Evolutionary conservation across 2,329 filamentous ascomycete species (phyloP).

Genomic region (Phialophora macrospora): DNA sequence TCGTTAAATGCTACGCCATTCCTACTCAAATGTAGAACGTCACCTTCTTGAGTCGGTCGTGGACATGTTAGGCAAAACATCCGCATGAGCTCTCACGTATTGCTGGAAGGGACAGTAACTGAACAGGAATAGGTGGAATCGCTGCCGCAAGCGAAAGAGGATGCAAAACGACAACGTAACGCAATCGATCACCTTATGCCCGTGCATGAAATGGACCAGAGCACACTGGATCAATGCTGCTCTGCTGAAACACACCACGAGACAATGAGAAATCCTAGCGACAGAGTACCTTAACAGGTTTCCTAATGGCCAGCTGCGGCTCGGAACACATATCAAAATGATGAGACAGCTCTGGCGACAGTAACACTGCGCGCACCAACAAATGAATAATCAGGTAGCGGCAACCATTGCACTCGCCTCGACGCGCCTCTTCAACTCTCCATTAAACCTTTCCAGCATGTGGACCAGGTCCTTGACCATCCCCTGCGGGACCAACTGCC

Average conservation of each 20-base stretch:
- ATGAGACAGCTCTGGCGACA: background rate
- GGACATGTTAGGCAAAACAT: background rate
- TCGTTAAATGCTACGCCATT: background rate
- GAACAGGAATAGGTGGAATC: background rate
- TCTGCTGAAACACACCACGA: background rate
- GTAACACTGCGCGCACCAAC: too few species aligned
- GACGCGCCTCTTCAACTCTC: constrained; percentile 18
- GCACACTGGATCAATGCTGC: too few species aligned
- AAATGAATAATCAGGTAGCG: too few species aligned
- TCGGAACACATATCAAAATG: background rate
- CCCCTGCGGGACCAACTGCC: background rate
- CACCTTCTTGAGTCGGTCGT: constrained; percentile 32
- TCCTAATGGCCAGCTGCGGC: background rate
- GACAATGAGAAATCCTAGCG: background rate
- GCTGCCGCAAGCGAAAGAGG: background rate
- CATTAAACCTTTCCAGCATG: constrained; percentile 19
- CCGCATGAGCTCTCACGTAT: background rate
- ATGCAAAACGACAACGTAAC: background rate
- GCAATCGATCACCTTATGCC: background rate
- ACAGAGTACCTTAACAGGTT: background rate
- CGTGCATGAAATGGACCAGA: background rate
- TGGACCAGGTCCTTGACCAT: constrained; percentile 14
- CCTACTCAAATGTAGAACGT: constrained; percentile 49
- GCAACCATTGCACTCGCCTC: too few species aligned
- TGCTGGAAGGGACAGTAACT: constrained; percentile 4